phyloP scores from a whole-genome alignment of 257 asterid species.

The Solanum chaucha region DNA sequence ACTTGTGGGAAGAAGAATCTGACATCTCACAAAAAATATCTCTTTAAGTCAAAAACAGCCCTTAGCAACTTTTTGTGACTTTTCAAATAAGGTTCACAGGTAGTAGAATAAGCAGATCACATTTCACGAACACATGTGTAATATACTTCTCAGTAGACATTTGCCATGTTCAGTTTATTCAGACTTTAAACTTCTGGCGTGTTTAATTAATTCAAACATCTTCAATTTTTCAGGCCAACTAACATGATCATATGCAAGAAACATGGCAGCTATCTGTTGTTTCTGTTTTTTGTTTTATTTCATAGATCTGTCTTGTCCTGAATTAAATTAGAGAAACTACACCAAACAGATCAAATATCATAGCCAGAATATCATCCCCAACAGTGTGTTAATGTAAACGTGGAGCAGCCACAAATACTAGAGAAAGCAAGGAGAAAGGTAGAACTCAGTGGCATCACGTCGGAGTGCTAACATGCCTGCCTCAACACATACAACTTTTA shows the following conservation, averaged over 20 bases:
- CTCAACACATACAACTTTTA: conserved; percentile 92
- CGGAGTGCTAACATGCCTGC: conserved; percentile 98
- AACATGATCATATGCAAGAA: not conserved
- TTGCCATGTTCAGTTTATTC: not conserved
- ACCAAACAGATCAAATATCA: not conserved
- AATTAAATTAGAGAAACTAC: not conserved
- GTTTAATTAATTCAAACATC: not conserved
- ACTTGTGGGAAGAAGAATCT: not conserved
- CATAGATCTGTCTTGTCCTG: not conserved
- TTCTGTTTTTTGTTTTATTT: not conserved
- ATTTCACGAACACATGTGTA: not conserved
- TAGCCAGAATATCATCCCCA: not conserved
- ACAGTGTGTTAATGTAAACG: not conserved
- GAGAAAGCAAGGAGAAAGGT: not conserved
- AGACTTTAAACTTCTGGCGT: not conserved
- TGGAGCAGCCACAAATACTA: not conserved
- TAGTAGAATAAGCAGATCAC: not conserved
- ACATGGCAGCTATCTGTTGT: not conserved
- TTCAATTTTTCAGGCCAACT: not conserved
- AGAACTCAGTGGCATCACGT: conserved; percentile 94
- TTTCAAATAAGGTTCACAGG: not conserved
- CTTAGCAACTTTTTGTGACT: not conserved
- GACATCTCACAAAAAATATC: not conserved
- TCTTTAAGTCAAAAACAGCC: not conserved
- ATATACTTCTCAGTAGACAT: not conserved